Evolutionary conservation across 73 alveolate species (phyloP).

Genomic region (Tetrahymena borealis): DNA sequence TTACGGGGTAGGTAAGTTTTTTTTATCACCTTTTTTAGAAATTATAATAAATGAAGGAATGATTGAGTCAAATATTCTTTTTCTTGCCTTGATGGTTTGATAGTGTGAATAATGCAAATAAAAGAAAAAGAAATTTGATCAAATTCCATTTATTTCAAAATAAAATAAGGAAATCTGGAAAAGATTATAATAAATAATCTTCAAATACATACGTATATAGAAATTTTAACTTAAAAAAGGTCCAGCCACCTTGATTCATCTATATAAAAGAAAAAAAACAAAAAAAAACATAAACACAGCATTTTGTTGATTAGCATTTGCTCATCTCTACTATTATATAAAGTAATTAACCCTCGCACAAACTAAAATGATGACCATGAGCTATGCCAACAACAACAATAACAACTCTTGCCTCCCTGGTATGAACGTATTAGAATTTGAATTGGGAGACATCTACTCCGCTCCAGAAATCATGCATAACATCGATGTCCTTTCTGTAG

Average conservation of each 20-base stretch:
- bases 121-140: background rate
- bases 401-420: background rate
- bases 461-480: background rate
- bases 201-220: slow-evolving; percentile 1
- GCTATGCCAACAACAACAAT: background rate
- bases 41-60: no score
- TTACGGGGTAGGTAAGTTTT: no score
- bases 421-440: background rate
- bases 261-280: background rate
- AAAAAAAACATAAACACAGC: background rate
- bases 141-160: background rate
- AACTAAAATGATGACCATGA: background rate
- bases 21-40: no score
- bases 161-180: background rate
- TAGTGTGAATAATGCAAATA: no score
- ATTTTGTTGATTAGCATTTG: background rate
- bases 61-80: no score
- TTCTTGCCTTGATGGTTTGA: no score
- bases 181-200: background rate
- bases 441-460: background rate
- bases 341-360: background rate
- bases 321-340: background rate
- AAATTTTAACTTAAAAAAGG: background rate
- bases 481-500: background rate
- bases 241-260: slow-evolving; percentile 1